Evolutionary conservation across 768 basidiomycete species (phyloP), one percentile per base, ranked within the genome.

Genomic region (Phallus indusiatus): DNA sequence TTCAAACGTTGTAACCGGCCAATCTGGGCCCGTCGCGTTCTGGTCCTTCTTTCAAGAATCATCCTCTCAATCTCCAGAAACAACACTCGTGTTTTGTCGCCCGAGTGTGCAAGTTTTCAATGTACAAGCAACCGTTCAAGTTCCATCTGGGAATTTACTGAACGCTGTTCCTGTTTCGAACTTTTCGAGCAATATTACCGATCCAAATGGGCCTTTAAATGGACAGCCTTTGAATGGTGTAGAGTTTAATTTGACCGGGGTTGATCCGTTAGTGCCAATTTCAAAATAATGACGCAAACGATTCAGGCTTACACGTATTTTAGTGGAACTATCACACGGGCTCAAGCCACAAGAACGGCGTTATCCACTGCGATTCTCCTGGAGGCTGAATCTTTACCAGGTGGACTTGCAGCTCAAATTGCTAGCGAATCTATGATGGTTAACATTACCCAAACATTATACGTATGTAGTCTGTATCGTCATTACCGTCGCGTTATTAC

Each of bases 191-290:
- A 81, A 78, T 58, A 65, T 81, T 56, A 80, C 79, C 0, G 76
- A 75, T 1, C 54, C 66, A 4, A 59, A 28, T 59, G 57, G 57
- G 16, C 75, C 78, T 5, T 64, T 81, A 46, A 67, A 74, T 47
- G 76, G 78, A 17, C 72, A 68, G 9, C 76, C 79, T 14, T 81
- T 81, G 66, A 84, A 83, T 61, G 82, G 81, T 0, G 70, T 84
- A 54, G 70, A 71, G 42, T 82, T 82, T 67, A 71, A 78, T 54
- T 58, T 80, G 54, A 67, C 65, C 1, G 69, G 72, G 55, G 70
- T 73, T 5, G 76, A 79, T 65, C 66, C 68, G 56, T 56, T 46
- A 55, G 54, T 54, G 49, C 1, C 16, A n/a, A 17, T 8, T 48
- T 2, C 2, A 34, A 22, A 34, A 47, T 47, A 54, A 22, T 35